These are phyloP conservation scores for Elaeis oleifera DNA, from an alignment of 202 grass and related monocot species.

Conservation along the genomic window DNA sequence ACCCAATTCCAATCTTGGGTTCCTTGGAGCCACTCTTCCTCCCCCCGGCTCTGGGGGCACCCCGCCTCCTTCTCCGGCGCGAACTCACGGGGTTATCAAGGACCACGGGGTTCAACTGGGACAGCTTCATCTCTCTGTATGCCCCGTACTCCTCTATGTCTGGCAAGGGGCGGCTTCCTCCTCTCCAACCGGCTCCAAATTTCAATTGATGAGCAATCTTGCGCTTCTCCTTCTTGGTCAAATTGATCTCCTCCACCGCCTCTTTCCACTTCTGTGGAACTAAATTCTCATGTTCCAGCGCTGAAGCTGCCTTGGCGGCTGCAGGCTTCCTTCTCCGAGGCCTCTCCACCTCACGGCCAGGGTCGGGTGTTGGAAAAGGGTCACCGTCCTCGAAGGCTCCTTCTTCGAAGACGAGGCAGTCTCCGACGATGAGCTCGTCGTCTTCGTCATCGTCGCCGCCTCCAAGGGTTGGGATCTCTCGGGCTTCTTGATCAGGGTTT, in stretches of 20 bases:
- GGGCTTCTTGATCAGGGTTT: slow-evolving; percentile 11
- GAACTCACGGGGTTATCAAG: slow-evolving; percentile 34
- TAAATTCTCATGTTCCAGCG: slow-evolving; percentile 30
- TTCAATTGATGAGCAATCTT: slow-evolving; percentile 66
- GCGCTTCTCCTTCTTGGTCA: slow-evolving; percentile 96
- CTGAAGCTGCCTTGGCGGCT: not conserved
- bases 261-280: slow-evolving; percentile 75
- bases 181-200: slow-evolving; percentile 71
- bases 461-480: slow-evolving; percentile 5
- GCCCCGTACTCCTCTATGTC: slow-evolving; percentile 55
- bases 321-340: not conserved
- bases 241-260: slow-evolving; percentile 73
- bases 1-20: slow-evolving; percentile 53
- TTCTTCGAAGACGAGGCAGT: slow-evolving; percentile 93
- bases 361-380: slow-evolving; percentile 11
- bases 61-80: slow-evolving; percentile 19
- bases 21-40: slow-evolving; percentile 64
- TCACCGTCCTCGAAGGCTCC: slow-evolving; percentile 62
- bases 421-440: slow-evolving; percentile 56
- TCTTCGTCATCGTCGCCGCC: slow-evolving; percentile 31
- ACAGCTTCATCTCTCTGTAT: slow-evolving; percentile 48
- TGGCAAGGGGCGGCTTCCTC: slow-evolving; percentile 39
- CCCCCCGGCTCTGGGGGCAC: slow-evolving; percentile 20
- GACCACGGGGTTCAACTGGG: slow-evolving; percentile 28
- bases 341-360: not conserved